Conservation (phyloP, 345 rosid genomes). For the Trapa incisa region DNA sequence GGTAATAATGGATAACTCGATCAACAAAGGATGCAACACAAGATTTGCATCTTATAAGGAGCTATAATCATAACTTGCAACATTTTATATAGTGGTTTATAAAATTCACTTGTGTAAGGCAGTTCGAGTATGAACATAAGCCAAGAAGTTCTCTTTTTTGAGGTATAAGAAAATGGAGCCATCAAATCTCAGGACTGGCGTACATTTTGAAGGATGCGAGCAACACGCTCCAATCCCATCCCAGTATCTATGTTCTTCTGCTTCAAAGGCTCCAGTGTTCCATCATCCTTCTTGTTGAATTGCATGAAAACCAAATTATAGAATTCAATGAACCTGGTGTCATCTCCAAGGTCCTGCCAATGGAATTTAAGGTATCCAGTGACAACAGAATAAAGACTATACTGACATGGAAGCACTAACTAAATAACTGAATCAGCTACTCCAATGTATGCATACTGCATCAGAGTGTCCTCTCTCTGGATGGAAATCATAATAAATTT, state of each 20-base stretch:
- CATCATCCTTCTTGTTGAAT: constrained; percentile 75
- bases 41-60: not conserved
- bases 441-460: constrained; percentile 22
- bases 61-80: not conserved
- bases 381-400: not conserved
- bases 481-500: constrained; percentile 80
- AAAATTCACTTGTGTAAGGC: no score
- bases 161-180: not conserved
- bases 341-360: constrained; percentile 88
- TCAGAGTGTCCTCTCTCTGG: constrained; percentile 61
- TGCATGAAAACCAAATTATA: constrained; percentile 95
- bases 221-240: constrained; percentile 86
- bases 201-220: constrained; percentile 82
- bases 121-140: not conserved
- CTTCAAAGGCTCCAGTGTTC: constrained; percentile 72
- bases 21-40: not conserved
- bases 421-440: not conserved
- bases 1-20: not conserved
- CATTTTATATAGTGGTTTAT: no score
- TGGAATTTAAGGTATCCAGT: constrained; percentile 5
- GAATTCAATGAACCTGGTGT: constrained; percentile 77
- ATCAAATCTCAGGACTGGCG: not conserved
- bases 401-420: not conserved
- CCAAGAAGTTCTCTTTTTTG: not conserved
- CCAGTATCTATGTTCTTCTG: constrained; percentile 94